Percentiles rank a stretch among this genome's conserved stretches.
These are phyloP conservation scores for Oryza officinalis DNA, from an alignment of 176 grass and related monocot genomes.

Conservation along the genomic window DNA sequence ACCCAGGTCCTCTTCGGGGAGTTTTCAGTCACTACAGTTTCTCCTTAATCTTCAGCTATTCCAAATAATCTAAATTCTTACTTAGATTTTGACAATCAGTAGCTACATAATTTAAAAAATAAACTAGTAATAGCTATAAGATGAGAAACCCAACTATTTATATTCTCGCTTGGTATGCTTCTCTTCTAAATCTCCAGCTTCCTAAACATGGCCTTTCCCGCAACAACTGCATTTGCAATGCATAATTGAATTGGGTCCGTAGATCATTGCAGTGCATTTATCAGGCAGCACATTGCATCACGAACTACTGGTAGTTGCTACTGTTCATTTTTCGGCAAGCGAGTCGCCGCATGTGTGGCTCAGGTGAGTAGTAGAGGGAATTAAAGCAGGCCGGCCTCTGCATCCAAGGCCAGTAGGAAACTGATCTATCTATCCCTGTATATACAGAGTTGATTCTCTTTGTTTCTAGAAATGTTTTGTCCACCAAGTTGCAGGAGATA, in stretches of 20 bases:
- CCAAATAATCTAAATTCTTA: no score
- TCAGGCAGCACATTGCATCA: neutral
- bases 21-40: no score
- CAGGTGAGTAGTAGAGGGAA: slow-evolving; percentile 21
- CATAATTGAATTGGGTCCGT: slow-evolving; percentile 39
- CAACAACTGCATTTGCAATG: neutral
- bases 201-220: no score
- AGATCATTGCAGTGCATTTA: slow-evolving; percentile 16
- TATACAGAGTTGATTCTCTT: neutral
- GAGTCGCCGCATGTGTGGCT: slow-evolving; percentile 37
- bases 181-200: no score
- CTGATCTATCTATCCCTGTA: neutral
- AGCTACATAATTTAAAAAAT: no score
- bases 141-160: no score
- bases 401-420: neutral
- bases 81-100: no score
- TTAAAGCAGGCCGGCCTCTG: slow-evolving; percentile 17
- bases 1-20: no score
- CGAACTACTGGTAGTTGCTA: slow-evolving; percentile 23
- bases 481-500: neutral
- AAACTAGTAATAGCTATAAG: no score
- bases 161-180: no score
- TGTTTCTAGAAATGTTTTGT: neutral
- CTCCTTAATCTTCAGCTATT: no score
- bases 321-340: slow-evolving; percentile 33